Conservation (phyloP, 148 eudicot species). For the Arbutus unedo region DNA sequence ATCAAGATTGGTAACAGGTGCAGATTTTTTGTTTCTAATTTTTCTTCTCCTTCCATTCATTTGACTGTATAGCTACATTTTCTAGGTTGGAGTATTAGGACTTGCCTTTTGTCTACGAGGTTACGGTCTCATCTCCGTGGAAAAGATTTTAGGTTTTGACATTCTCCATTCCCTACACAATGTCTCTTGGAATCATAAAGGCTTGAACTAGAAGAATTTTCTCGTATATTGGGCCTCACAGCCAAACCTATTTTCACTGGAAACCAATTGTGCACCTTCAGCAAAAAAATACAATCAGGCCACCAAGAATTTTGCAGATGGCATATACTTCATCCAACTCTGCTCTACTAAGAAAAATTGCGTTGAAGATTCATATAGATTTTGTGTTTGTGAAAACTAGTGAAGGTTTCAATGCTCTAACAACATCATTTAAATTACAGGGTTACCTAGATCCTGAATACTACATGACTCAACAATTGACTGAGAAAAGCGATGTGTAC, state of each 20-base stretch:
- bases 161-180: too few species aligned
- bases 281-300: too few species aligned
- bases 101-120: not conserved
- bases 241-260: too few species aligned
- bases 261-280: too few species aligned
- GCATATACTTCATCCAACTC: not conserved
- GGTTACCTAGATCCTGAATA: conserved; percentile 98
- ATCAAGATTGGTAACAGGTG: not conserved
- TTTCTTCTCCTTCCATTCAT: not conserved
- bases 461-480: conserved; percentile 87
- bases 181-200: too few species aligned
- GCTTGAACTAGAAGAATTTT: too few species aligned
- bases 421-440: conserved; percentile 30
- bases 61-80: not conserved
- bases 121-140: too few species aligned
- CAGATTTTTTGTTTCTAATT: not conserved
- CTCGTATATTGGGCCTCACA: too few species aligned
- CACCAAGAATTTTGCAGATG: too few species aligned
- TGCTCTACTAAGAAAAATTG: not conserved
- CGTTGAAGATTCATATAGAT: not conserved
- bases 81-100: not conserved
- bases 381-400: not conserved
- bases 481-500: conserved; percentile 92
- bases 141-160: too few species aligned
- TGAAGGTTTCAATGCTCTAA: not conserved